Evolutionary conservation across 2,329 filamentous ascomycete species (phyloP).

Genomic region (Neopestalotiopsis clavispora): DNA sequence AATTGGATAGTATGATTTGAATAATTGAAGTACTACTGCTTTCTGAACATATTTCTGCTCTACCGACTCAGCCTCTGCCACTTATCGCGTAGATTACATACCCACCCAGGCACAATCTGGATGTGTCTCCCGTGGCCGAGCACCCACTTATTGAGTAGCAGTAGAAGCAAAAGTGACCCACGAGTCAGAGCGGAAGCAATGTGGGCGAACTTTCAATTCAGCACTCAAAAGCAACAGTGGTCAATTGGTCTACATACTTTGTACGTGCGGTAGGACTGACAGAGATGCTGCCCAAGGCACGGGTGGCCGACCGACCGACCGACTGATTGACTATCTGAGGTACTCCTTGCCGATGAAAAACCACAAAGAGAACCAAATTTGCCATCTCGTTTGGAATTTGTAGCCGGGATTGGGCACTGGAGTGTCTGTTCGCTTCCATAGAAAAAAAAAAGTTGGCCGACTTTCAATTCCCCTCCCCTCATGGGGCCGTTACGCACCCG

Average conservation of each 20-base stretch:
- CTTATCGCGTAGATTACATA: background rate
- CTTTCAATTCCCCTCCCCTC: background rate
- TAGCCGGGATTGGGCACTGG: background rate
- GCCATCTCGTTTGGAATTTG: background rate
- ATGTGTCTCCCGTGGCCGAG: background rate
- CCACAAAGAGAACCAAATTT: background rate
- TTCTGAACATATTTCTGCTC: background rate
- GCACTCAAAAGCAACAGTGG: too few relatives aligned
- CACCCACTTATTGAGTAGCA: background rate
- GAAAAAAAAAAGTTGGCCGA: background rate
- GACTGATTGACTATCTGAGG: background rate
- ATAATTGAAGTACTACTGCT: background rate
- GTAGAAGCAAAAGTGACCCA: background rate
- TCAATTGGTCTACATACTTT: too few relatives aligned
- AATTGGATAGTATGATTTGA: too few relatives aligned
- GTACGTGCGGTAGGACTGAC: background rate
- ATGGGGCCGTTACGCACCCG: background rate
- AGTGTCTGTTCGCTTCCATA: background rate
- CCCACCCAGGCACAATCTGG: background rate
- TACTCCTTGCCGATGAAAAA: background rate
- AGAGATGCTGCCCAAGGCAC: background rate
- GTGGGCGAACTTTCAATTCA: background rate
- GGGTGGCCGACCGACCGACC: background rate
- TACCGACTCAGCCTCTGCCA: background rate
- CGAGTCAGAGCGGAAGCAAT: background rate